Evolutionary conservation across 2,329 filamentous ascomycete species (phyloP).

Genomic region (Truncatella angustata): DNA sequence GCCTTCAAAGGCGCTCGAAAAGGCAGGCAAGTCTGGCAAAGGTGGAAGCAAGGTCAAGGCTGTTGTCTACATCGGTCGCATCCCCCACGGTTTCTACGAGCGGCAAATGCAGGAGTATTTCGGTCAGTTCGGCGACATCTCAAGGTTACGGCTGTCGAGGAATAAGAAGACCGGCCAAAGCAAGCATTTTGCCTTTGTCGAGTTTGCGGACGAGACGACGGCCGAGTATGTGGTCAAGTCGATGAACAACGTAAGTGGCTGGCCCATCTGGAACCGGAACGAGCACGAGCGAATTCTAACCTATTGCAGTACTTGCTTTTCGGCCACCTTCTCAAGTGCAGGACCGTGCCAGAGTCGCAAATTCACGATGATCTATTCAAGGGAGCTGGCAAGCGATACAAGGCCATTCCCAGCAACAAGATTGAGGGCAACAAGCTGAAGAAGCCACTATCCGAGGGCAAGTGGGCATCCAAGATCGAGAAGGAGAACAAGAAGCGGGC

Average conservation of each 20-base stretch:
- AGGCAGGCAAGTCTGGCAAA: constrained; percentile 38
- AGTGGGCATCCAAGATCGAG: constrained; percentile 75
- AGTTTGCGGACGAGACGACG: constrained; percentile 75
- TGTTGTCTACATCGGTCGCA: constrained; percentile 84
- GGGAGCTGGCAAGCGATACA: constrained; percentile 87
- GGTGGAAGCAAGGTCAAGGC: constrained; percentile 58
- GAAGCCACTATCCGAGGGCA: constrained; percentile 67
- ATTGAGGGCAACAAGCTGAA: constrained; percentile 75
- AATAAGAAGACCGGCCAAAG: constrained; percentile 89
- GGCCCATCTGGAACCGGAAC: too few species aligned
- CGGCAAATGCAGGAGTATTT: constrained; percentile 94
- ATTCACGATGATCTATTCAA: constrained; percentile 83
- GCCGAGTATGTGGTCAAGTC: constrained; percentile 90
- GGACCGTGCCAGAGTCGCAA: constrained; percentile 71
- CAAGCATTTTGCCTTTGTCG: constrained; percentile 93
- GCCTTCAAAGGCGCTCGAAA: constrained; percentile 41
- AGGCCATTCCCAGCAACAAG: constrained; percentile 82
- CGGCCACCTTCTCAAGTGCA: constrained; percentile 88
- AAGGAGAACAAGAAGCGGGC: constrained; percentile 70
- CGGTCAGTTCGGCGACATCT: constrained; percentile 84
- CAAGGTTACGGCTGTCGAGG: constrained; percentile 74
- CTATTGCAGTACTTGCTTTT: constrained; percentile 74
- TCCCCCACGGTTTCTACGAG: constrained; percentile 92
- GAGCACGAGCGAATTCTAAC: too few species aligned
- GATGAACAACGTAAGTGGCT: constrained; percentile 71